phyloP scores from a whole-genome alignment of 1,139 yeast species.

The Zygoascus hellenicus region DNA sequence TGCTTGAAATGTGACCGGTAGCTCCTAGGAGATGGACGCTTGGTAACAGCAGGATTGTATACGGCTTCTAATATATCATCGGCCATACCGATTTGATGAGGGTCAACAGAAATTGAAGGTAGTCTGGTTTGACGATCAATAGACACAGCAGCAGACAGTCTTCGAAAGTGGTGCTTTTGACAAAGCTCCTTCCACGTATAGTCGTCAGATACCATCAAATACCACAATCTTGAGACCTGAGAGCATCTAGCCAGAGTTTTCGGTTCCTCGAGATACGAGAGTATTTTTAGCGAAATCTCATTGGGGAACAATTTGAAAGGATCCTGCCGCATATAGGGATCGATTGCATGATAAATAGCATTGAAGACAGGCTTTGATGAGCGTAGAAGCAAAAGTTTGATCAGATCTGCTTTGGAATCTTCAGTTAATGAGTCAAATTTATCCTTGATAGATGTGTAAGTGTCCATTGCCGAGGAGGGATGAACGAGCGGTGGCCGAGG shows the following conservation, averaged over 20 bases:
- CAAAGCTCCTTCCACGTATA: conserved; percentile 40
- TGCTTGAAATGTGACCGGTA: conserved; percentile 40
- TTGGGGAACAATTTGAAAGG: conserved; percentile 78
- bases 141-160: conserved; percentile 35
- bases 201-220: conserved; percentile 38
- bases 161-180: conserved; percentile 35
- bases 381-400: conserved; percentile 27
- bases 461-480: too few species aligned
- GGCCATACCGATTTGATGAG: conserved; percentile 11
- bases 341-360: conserved; percentile 67
- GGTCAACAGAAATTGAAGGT: conserved; percentile 10
- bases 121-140: conserved; percentile 15
- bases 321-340: conserved; percentile 73
- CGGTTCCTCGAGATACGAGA: conserved; percentile 69
- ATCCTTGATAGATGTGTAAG: not conserved
- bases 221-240: conserved; percentile 41
- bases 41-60: conserved; percentile 34
- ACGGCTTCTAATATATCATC: conserved; percentile 31
- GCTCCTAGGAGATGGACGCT: conserved; percentile 32
- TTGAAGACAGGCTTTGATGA: conserved; percentile 56
- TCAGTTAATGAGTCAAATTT: conserved; percentile 17
- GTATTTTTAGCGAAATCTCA: conserved; percentile 75
- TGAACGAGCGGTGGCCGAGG: conserved; percentile 1
- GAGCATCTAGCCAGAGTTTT: conserved; percentile 39
- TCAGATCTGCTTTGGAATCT: conserved; percentile 20